A percentile compares a stretch with the other conserved stretches of the same genome.
Conservation (phyloP, 768 basidiomycete genomes). For the Fomitopsis pulvina region DNA sequence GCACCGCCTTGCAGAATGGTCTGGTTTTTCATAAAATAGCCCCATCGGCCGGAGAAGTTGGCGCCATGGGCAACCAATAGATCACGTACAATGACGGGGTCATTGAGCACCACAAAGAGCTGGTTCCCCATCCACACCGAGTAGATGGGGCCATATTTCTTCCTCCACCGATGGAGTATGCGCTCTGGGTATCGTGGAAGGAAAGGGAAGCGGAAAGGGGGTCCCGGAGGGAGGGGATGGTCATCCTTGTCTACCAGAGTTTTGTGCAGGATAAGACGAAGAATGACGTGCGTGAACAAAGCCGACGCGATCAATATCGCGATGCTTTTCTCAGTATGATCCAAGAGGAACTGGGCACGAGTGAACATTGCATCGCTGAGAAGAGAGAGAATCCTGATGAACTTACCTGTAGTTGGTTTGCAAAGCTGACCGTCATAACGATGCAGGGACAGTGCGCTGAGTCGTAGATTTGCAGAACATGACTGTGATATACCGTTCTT, state of each 20-base stretch:
- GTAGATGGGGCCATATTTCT: slow-evolving; percentile 36
- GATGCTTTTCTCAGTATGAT: too few species aligned
- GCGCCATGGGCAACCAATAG: slow-evolving; percentile 39
- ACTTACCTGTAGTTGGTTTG: too few species aligned
- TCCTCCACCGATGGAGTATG: slow-evolving; percentile 12
- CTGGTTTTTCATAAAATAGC: slow-evolving; percentile 38
- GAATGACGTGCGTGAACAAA: too few species aligned
- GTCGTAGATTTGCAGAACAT: too few species aligned
- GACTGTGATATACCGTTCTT: too few species aligned
- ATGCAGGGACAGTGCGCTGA: too few species aligned
- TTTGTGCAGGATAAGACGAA: neutral
- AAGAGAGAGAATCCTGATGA: too few species aligned
- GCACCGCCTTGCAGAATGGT: slow-evolving; percentile 37
- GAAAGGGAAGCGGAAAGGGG: slow-evolving; percentile 24
- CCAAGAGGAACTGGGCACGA: too few species aligned
- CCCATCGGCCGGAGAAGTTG: slow-evolving; percentile 40
- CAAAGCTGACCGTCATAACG: too few species aligned
- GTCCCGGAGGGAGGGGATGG: neutral
- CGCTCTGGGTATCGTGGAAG: slow-evolving; percentile 37
- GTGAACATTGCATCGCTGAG: too few species aligned
- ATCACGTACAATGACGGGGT: slow-evolving; percentile 37
- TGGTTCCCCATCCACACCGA: slow-evolving; percentile 43
- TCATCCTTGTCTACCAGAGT: neutral
- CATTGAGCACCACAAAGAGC: slow-evolving; percentile 39
- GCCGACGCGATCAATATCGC: too few species aligned